phyloP scores from a whole-genome alignment of 1,284 basidiomycete genomes.

The Rhodotorula sp. region DNA sequence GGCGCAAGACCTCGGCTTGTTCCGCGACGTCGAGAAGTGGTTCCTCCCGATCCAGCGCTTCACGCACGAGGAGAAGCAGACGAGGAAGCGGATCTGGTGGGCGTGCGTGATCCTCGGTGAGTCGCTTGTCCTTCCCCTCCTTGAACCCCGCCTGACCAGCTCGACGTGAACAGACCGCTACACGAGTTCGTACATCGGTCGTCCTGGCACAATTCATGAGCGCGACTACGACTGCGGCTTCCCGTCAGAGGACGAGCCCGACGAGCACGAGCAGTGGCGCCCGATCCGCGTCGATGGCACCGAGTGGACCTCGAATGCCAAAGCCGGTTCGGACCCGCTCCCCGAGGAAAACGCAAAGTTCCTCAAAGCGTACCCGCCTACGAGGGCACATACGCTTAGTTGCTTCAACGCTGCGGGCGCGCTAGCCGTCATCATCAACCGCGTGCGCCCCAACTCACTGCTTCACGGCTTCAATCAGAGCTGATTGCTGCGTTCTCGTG shows the following conservation, averaged over 20 bases:
- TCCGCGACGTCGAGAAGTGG: constrained; percentile 69
- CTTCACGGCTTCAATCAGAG: background rate
- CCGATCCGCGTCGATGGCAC: constrained; percentile 46
- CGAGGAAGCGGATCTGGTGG: constrained; percentile 76
- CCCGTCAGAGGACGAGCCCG: constrained; percentile 64
- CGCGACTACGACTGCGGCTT: constrained; percentile 75
- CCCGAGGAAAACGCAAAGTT: constrained; percentile 18
- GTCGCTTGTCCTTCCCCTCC: constrained; percentile 46
- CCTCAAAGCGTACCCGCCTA: constrained; percentile 34
- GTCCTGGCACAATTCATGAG: constrained; percentile 66
- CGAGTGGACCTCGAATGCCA: constrained; percentile 32
- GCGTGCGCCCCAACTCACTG: constrained; percentile 6
- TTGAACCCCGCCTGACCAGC: background rate
- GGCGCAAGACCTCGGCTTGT: constrained; percentile 85
- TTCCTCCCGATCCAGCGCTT: constrained; percentile 68
- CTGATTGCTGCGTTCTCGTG: constrained; percentile 58
- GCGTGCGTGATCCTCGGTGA: constrained; percentile 76
- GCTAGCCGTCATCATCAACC: constrained; percentile 54
- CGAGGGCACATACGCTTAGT: constrained; percentile 59
- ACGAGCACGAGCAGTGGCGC: constrained; percentile 49
- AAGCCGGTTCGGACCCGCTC: constrained; percentile 14
- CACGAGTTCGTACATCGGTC: constrained; percentile 74
- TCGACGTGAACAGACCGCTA: constrained; percentile 54
- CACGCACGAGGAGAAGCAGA: constrained; percentile 65
- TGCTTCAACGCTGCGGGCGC: constrained; percentile 73